phyloP scores from a whole-genome alignment of 2,329 filamentous ascomycete species.

The Emericellopsis cladophorae region DNA sequence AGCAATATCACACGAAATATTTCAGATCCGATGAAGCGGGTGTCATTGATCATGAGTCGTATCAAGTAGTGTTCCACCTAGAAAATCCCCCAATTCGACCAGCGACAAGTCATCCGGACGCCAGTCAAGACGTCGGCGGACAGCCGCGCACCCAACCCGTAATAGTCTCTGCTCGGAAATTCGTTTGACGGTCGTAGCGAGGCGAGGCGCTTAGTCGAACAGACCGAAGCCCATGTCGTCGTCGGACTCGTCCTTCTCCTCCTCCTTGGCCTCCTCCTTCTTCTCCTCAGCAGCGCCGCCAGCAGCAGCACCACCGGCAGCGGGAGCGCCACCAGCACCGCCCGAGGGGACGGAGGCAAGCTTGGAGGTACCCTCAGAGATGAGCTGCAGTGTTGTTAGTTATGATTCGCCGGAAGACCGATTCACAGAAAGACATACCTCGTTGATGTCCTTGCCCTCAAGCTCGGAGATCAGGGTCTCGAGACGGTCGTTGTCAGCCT shows the following conservation, averaged over 20 bases:
- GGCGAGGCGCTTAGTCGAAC: conserved; percentile 48
- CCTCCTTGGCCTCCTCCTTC: conserved; percentile 76
- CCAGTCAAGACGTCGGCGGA: conserved; percentile 11
- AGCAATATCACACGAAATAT: no score
- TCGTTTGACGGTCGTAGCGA: conserved; percentile 11
- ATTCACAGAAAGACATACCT: conserved; percentile 41
- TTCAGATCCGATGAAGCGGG: no score
- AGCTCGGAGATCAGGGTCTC: conserved; percentile 81
- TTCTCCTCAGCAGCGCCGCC: conserved; percentile 55
- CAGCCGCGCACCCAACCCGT: conserved; percentile 13
- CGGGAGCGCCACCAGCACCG: conserved; percentile 57
- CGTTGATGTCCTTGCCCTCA: conserved; percentile 81
- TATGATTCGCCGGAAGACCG: no score
- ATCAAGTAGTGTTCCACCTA: no score
- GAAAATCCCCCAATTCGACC: no score
- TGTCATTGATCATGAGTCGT: no score
- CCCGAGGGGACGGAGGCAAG: conserved; percentile 95
- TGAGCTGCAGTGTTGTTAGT: conserved; percentile 49
- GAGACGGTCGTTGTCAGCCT: conserved; percentile 82
- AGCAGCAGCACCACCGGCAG: conserved; percentile 43
- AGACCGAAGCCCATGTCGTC: conserved; percentile 70
- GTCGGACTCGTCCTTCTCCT: conserved; percentile 48
- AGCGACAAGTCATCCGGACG: conserved; percentile 8
- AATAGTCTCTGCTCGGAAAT: not conserved
- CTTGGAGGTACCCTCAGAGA: conserved; percentile 80